These are phyloP conservation scores for Mortierella antarctica DNA, from an alignment of 192 early-diverging fungal genomes.

Conservation along the genomic window DNA sequence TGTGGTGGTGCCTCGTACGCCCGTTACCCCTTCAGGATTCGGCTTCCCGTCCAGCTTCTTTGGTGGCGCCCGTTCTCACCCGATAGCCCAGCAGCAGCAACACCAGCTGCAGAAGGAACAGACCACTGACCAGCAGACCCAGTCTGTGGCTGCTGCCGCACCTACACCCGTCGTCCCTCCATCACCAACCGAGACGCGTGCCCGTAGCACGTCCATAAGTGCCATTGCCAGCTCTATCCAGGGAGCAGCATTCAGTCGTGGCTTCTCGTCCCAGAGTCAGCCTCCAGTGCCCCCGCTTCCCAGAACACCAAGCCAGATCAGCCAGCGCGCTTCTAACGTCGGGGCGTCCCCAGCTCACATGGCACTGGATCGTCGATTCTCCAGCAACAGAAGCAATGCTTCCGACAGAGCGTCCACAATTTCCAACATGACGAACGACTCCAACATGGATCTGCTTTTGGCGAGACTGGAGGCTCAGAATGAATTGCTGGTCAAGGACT, in stretches of 20 bases:
- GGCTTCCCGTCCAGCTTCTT: constrained; percentile 41
- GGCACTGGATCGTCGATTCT: constrained; percentile 12
- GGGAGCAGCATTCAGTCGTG: constrained; percentile 35
- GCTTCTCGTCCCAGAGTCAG: constrained; percentile 16
- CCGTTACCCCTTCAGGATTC: constrained; percentile 33
- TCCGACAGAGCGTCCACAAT: constrained; percentile 50
- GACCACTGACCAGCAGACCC: constrained; percentile 12
- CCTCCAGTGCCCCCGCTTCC: constrained; percentile 44
- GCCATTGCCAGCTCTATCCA: constrained; percentile 31
- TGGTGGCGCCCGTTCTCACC: constrained; percentile 12
- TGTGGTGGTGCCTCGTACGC: constrained; percentile 27
- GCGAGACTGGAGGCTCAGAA: constrained; percentile 76
- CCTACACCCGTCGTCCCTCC: constrained; percentile 4
- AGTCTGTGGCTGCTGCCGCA: constrained; percentile 6
- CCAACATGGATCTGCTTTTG: constrained; percentile 71
- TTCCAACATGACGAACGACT: constrained; percentile 54
- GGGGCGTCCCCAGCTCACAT: not conserved
- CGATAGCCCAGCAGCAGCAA: constrained; percentile 3
- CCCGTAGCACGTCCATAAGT: constrained; percentile 44
- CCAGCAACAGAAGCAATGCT: constrained; percentile 19
- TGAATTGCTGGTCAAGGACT: constrained; percentile 67
- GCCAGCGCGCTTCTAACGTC: constrained; percentile 20
- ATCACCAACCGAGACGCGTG: constrained; percentile 13
- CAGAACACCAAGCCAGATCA: constrained; percentile 33
- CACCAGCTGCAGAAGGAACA: not conserved